Evolutionary conservation across 768 basidiomycete genomes (phyloP).

Genomic region (Leccinum disarticulatum): DNA sequence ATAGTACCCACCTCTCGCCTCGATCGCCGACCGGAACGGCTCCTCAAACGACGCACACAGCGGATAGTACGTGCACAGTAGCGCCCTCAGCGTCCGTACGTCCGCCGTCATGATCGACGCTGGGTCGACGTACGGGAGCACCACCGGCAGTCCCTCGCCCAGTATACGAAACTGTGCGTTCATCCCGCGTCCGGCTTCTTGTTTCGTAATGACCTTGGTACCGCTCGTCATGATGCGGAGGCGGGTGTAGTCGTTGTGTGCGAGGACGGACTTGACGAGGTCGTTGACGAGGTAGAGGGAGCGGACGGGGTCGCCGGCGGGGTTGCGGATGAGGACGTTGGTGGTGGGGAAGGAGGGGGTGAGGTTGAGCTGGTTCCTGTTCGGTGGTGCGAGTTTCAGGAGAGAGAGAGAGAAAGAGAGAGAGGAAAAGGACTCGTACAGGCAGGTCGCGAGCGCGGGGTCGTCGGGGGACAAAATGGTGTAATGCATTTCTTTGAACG

Average conservation of each 20-base stretch:
- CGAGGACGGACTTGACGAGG: slow-evolving; percentile 76
- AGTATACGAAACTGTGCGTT: slow-evolving; percentile 73
- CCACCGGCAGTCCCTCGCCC: slow-evolving; percentile 79
- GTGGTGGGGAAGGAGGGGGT: slow-evolving; percentile 65
- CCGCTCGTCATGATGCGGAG: slow-evolving; percentile 91
- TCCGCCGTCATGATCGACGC: slow-evolving; percentile 59
- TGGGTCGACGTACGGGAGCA: slow-evolving; percentile 79
- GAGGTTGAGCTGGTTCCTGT: slow-evolving; percentile 73
- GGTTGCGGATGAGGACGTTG: slow-evolving; percentile 87
- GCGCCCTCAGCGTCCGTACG: slow-evolving; percentile 53
- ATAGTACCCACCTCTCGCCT: slow-evolving; percentile 45
- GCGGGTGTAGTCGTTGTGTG: slow-evolving; percentile 78
- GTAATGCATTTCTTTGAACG: slow-evolving; percentile 90
- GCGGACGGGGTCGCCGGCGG: slow-evolving; percentile 65
- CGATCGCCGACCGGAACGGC: slow-evolving; percentile 55
- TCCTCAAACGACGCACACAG: slow-evolving; percentile 61
- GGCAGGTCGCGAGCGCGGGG: slow-evolving; percentile 65
- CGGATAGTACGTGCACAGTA: slow-evolving; percentile 83
- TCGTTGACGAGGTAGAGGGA: slow-evolving; percentile 88
- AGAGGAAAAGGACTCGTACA: slow-evolving; percentile 47
- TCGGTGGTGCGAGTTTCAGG: neutral
- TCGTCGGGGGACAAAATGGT: slow-evolving; percentile 75
- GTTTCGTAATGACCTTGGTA: slow-evolving; percentile 89
- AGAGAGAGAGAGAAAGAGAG: neutral
- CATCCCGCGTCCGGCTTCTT: slow-evolving; percentile 67